Evolutionary conservation across 768 basidiomycete genomes (phyloP).

Genomic region (Lactarius trivialis): DNA sequence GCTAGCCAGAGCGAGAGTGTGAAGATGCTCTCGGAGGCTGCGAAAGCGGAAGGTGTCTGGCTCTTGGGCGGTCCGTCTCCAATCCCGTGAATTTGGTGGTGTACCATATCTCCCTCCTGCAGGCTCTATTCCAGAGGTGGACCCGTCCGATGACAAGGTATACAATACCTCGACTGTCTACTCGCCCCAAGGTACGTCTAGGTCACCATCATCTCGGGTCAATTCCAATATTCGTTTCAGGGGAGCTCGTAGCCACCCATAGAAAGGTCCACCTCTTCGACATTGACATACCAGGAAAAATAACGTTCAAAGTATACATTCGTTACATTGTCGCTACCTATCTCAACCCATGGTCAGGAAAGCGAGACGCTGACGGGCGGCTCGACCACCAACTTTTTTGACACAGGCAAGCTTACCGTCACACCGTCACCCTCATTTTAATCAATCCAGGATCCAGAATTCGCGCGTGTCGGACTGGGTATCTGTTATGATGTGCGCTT

Average conservation of each 20-base stretch:
- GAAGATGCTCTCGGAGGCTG: conserved; percentile 71
- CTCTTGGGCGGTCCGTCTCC: conserved; percentile 78
- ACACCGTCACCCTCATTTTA: not conserved
- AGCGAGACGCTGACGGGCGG: conserved; percentile 85
- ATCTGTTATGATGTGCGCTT: conserved; percentile 96
- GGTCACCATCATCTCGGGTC: not conserved
- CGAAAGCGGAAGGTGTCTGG: conserved; percentile 76
- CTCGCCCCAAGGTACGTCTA: conserved; percentile 57
- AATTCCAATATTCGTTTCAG: conserved; percentile 34
- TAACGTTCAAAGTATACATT: conserved; percentile 67
- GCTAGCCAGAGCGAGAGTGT: conserved; percentile 67
- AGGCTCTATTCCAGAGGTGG: conserved; percentile 94
- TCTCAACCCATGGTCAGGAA: conserved; percentile 46
- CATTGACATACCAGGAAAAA: conserved; percentile 91
- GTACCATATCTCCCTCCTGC: not conserved
- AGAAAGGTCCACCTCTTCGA: conserved; percentile 97
- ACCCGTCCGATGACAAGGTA: conserved; percentile 51
- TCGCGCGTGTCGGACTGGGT: conserved; percentile 92
- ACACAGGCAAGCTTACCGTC: conserved; percentile 50
- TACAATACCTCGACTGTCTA: conserved; percentile 95
- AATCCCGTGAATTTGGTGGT: not conserved
- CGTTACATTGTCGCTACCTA: not conserved
- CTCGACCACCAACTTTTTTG: conserved; percentile 65
- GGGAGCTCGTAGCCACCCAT: conserved; percentile 79
- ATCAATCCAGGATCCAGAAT: conserved; percentile 47